Percentiles rank a stretch among this genome's conserved stretches.
Evolutionary conservation across 768 basidiomycete species (phyloP).

Genomic region (Leccinum longicurvipes): DNA sequence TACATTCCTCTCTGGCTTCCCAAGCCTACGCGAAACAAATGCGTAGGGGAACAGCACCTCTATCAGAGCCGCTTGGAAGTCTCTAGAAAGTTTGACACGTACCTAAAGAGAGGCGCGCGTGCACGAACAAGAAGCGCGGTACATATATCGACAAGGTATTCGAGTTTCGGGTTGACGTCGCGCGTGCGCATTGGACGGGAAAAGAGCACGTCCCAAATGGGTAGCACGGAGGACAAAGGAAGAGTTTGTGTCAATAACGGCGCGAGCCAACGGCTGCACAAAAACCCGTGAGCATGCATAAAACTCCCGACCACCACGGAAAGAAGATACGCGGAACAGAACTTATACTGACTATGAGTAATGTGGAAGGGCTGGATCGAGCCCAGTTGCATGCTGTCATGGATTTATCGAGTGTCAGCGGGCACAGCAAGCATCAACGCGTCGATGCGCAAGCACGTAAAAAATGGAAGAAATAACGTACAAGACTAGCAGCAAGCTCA

Average conservation of each 20-base stretch:
- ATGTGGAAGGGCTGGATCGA: constrained; percentile 71
- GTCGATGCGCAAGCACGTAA: not conserved
- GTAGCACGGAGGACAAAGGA: constrained; percentile 56
- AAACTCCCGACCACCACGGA: not conserved
- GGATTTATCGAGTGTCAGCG: not conserved
- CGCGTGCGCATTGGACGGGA: constrained; percentile 54
- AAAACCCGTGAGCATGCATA: not conserved
- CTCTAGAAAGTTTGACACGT: constrained; percentile 12
- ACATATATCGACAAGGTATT: constrained; percentile 68
- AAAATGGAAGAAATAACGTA: constrained; percentile 24
- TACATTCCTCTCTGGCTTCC: constrained; percentile 41
- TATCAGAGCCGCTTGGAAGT: not conserved
- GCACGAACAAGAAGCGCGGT: constrained; percentile 64
- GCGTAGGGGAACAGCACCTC: not conserved
- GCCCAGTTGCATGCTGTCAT: constrained; percentile 54
- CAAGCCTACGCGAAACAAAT: constrained; percentile 41
- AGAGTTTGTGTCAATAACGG: constrained; percentile 70
- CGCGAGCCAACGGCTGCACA: constrained; percentile 67
- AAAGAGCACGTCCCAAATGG: constrained; percentile 72
- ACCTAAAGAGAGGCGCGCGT: constrained; percentile 55
- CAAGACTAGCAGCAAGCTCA: constrained; percentile 59
- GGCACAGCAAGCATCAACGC: not conserved
- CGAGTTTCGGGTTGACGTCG: constrained; percentile 55
- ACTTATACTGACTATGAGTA: constrained; percentile 65
- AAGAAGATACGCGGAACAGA: not conserved